Evolutionary conservation across 306 rosid genomes (phyloP).

Genomic region (Trichosanthes truncata): DNA sequence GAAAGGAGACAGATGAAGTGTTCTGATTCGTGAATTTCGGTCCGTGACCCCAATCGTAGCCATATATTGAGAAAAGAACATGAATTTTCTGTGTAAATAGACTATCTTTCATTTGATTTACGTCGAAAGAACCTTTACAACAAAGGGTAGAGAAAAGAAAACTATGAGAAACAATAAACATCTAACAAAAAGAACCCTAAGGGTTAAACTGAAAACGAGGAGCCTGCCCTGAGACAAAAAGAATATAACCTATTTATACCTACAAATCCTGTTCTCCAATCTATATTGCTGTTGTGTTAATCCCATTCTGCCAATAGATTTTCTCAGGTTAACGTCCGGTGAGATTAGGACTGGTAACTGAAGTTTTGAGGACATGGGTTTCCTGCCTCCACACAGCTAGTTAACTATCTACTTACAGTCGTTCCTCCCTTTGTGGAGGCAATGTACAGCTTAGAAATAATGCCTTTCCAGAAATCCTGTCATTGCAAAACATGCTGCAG

Average conservation of each 20-base stretch:
- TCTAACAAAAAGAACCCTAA: conserved; percentile 4
- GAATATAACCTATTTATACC: conserved; percentile 1
- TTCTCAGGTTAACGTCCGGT: not conserved
- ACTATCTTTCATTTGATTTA: not conserved
- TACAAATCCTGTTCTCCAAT: conserved; percentile 3
- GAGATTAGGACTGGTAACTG: not conserved
- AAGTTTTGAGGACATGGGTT: not conserved
- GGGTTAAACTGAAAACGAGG: not conserved
- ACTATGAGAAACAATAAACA: not conserved
- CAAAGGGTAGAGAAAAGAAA: not conserved
- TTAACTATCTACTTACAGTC: conserved; percentile 7
- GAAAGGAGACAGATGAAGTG: not conserved
- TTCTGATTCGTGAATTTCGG: not conserved
- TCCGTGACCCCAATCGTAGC: not conserved
- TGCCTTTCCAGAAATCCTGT: not conserved
- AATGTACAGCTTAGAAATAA: conserved; percentile 3
- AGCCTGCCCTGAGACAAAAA: conserved; percentile 1
- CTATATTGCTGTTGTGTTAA: conserved; percentile 2
- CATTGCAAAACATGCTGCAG: not conserved
- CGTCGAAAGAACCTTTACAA: conserved; percentile 7
- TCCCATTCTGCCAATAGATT: not conserved
- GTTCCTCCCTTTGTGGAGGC: not conserved
- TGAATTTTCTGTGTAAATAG: not conserved
- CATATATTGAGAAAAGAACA: not conserved
- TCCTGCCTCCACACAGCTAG: not conserved